phyloP scores from a whole-genome alignment of 495 filamentous ascomycete species.

The Aspergillus haitiensis region DNA sequence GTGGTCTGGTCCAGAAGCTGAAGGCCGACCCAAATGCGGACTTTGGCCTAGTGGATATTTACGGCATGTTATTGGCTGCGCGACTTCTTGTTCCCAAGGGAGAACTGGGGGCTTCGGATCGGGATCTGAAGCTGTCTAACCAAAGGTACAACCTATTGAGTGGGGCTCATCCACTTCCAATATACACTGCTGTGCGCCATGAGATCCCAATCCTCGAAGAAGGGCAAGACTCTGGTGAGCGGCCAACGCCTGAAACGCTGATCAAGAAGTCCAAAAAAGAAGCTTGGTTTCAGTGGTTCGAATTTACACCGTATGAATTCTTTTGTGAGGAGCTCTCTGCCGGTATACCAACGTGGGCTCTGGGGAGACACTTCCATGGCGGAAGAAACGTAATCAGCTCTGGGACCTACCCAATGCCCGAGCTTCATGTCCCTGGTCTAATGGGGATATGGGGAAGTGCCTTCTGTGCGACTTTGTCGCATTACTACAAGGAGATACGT shows the following conservation, averaged over 20 bases:
- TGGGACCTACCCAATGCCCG: conserved; percentile 66
- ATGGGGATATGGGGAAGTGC: conserved; percentile 94
- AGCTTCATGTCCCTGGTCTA: conserved; percentile 74
- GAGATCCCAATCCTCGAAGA: conserved; percentile 74
- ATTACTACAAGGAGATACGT: conserved; percentile 92
- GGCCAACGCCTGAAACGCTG: conserved; percentile 45
- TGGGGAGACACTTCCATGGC: conserved; percentile 77
- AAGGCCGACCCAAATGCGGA: conserved; percentile 77
- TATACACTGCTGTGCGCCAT: conserved; percentile 92
- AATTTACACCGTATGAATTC: conserved; percentile 92
- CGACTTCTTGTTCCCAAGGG: conserved; percentile 82
- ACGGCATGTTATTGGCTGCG: conserved; percentile 81
- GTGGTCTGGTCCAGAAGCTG: conserved; percentile 84
- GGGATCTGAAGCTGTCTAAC: conserved; percentile 85
- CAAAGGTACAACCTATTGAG: conserved; percentile 69
- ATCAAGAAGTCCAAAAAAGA: conserved; percentile 68
- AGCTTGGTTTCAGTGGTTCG: conserved; percentile 98
- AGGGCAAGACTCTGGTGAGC: conserved; percentile 27
- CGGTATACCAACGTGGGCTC: conserved; percentile 91
- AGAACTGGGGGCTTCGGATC: conserved; percentile 69
- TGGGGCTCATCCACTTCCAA: conserved; percentile 83
- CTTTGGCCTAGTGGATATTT: conserved; percentile 89
- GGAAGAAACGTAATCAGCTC: conserved; percentile 62
- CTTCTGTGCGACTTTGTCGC: conserved; percentile 90
- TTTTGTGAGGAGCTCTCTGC: conserved; percentile 90